These are phyloP conservation scores for Coniochaeta ligniaria DNA, from an alignment of 2,329 filamentous ascomycete genomes.

Conservation along the genomic window DNA sequence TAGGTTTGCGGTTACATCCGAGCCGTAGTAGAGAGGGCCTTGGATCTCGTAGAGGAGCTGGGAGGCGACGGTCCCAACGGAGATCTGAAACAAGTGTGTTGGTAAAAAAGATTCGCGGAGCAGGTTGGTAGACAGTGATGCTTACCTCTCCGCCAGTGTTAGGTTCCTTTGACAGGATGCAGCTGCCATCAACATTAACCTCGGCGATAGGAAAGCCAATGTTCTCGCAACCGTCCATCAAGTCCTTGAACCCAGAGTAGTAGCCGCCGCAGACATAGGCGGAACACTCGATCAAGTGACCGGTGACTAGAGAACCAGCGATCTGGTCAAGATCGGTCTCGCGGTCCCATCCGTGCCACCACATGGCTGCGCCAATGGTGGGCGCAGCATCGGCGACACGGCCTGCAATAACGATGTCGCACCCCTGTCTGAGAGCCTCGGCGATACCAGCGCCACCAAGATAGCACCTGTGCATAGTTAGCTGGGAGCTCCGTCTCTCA, in stretches of 20 bases:
- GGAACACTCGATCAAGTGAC: slow-evolving; percentile 36
- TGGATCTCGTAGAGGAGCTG: slow-evolving; percentile 31
- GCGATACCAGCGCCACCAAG: slow-evolving; percentile 33
- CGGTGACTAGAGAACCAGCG: slow-evolving; percentile 32
- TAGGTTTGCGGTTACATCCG: slow-evolving; percentile 22
- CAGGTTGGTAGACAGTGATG: not conserved
- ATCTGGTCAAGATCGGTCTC: slow-evolving; percentile 32
- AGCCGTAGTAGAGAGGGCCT: slow-evolving; percentile 25
- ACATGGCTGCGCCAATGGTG: slow-evolving; percentile 40
- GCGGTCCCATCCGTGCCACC: slow-evolving; percentile 37
- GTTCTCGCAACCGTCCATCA: slow-evolving; percentile 31
- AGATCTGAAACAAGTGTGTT: not conserved
- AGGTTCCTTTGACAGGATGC: slow-evolving; percentile 17
- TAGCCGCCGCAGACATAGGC: slow-evolving; percentile 39
- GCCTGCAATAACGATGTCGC: slow-evolving; percentile 30
- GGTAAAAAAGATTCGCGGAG: not conserved
- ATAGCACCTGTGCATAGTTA: slow-evolving; percentile 23
- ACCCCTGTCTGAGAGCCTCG: slow-evolving; percentile 22
- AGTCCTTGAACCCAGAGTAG: slow-evolving; percentile 36
- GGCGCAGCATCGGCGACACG: slow-evolving; percentile 30
- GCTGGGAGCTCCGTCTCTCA: not conserved
- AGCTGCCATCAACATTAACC: slow-evolving; percentile 32
- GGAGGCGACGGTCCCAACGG: slow-evolving; percentile 9
- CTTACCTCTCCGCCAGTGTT: slow-evolving; percentile 14
- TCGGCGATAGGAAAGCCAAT: slow-evolving; percentile 42